Percentiles rank a stretch among this genome's conserved stretches.
These are phyloP conservation scores for Chlorella sp. DNA, from an alignment of 139 green algal species.

Conservation along the genomic window DNA sequence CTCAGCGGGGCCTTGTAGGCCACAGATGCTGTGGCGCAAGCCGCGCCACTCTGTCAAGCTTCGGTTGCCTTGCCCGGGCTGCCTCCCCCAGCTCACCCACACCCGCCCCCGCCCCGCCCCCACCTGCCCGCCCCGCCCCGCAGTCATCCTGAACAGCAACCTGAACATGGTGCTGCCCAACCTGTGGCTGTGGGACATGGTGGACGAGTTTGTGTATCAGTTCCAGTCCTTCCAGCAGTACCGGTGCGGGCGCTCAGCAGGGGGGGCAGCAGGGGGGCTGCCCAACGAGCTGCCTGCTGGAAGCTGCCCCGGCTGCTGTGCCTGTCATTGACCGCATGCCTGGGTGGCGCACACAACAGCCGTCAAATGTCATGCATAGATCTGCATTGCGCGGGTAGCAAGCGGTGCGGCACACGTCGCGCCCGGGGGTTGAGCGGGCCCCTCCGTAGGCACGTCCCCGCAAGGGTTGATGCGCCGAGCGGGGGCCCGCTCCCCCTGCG, in stretches of 20 bases:
- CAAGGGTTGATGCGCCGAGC: constrained; percentile 7
- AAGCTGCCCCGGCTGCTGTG: too few species aligned
- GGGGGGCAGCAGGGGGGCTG: too few species aligned
- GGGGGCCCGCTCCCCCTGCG: too few species aligned
- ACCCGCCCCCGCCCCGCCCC: background rate
- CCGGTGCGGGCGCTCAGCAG: too few species aligned
- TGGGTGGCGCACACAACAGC: background rate
- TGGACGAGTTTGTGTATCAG: constrained; percentile 99
- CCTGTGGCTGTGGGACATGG: constrained; percentile 98
- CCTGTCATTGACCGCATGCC: too few species aligned
- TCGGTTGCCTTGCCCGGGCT: too few species aligned
- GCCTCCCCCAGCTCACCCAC: too few species aligned
- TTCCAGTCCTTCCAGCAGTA: constrained; percentile 75
- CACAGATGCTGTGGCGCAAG: background rate
- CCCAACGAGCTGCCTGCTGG: too few species aligned
- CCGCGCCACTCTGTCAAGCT: too few species aligned
- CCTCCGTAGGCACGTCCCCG: background rate
- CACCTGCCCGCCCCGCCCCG: constrained; percentile 27
- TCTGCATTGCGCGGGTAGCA: background rate
- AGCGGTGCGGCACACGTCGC: background rate
- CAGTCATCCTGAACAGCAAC: constrained; percentile 75
- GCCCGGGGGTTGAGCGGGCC: background rate
- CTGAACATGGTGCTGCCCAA: constrained; percentile 99
- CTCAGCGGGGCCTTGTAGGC: background rate
- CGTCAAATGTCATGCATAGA: too few species aligned